Conservation (phyloP, 2,329 filamentous ascomycete species). For the Aspergillus sp. region DNA sequence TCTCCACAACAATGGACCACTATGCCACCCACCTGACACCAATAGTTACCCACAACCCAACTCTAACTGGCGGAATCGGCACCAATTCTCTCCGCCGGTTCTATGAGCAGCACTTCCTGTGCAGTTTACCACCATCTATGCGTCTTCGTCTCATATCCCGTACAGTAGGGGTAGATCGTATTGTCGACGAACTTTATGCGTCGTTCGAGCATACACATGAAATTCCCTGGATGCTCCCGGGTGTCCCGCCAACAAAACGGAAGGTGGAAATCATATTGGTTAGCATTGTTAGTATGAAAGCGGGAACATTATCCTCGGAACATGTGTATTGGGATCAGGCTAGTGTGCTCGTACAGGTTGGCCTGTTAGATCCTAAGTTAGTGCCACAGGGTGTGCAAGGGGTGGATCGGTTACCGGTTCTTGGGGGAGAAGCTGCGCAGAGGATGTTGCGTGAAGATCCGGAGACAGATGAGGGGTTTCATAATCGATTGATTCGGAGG, state of each 20-base stretch:
- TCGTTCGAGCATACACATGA: constrained; percentile 51
- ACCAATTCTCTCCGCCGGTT: constrained; percentile 41
- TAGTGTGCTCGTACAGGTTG: constrained; percentile 53
- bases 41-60: constrained; percentile 26
- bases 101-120: constrained; percentile 52
- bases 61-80: constrained; percentile 37
- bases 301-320: constrained; percentile 50
- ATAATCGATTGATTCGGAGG: constrained; percentile 26
- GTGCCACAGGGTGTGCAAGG: constrained; percentile 42
- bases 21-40: constrained; percentile 25
- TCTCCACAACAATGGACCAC: constrained; percentile 23
- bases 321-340: constrained; percentile 59
- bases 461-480: constrained; percentile 28
- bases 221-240: constrained; percentile 55
- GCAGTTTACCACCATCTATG: constrained; percentile 45
- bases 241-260: constrained; percentile 50
- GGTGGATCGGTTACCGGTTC: constrained; percentile 34
- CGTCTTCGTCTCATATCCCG: constrained; percentile 51
- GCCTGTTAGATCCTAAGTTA: constrained; percentile 51
- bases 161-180: constrained; percentile 51
- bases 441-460: constrained; percentile 35
- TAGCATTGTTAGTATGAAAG: constrained; percentile 50
- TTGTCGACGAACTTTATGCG: constrained; percentile 56
- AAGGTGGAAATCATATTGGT: constrained; percentile 53
- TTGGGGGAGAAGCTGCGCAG: constrained; percentile 34